Conservation (phyloP, 139 green algal genomes). For the Tetradesmus obliquus region DNA sequence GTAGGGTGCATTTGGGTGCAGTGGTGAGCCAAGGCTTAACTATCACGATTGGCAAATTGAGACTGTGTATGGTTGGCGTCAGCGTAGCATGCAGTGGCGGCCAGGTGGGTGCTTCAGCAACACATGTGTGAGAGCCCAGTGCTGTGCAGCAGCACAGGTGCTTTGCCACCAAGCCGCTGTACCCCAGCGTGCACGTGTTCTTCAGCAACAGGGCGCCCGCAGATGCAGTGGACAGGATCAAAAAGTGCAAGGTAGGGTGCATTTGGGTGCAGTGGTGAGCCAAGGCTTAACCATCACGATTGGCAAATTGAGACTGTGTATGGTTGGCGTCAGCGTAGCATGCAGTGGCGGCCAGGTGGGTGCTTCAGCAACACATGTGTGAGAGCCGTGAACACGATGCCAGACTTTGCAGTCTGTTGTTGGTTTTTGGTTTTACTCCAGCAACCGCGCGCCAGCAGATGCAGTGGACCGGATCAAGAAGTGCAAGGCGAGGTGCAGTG, state of each 20-base stretch:
- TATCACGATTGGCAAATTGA: too few relatives aligned
- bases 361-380: too few relatives aligned
- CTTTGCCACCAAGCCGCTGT: slow-evolving; percentile 61
- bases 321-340: too few relatives aligned
- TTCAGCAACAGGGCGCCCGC: slow-evolving; percentile 72
- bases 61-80: too few relatives aligned
- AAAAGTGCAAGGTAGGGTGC: slow-evolving; percentile 46
- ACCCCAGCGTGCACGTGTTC: slow-evolving; percentile 89
- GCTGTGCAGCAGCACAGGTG: too few relatives aligned
- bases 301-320: too few relatives aligned
- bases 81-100: too few relatives aligned
- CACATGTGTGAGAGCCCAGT: too few relatives aligned
- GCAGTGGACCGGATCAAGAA: slow-evolving; percentile 66
- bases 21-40: background rate
- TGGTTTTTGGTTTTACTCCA: slow-evolving; percentile 84
- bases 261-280: background rate
- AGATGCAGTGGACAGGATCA: slow-evolving; percentile 66
- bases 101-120: too few relatives aligned
- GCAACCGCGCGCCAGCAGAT: slow-evolving; percentile 50
- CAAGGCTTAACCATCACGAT: too few relatives aligned
- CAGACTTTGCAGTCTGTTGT: slow-evolving; percentile 81
- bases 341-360: too few relatives aligned
- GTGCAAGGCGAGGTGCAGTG: slow-evolving; percentile 39
- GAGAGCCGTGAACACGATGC: slow-evolving; percentile 46
- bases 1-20: background rate